Conservation (phyloP, 2,329 filamentous ascomycete genomes). For the Penicillium digitatum region DNA sequence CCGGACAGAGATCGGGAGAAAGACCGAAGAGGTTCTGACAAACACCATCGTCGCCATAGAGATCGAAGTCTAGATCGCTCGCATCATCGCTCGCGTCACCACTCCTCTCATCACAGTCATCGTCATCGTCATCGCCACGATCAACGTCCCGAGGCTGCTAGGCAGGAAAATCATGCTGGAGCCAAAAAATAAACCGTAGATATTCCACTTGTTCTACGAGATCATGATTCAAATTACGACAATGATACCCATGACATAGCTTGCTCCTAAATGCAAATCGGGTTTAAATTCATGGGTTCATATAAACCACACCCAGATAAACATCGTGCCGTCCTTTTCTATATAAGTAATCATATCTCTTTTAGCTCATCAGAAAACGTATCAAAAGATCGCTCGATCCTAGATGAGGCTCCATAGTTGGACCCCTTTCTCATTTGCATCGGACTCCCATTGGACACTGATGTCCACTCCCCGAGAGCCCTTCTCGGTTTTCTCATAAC, state of each 20-base stretch:
- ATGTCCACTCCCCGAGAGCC: slow-evolving; percentile 68
- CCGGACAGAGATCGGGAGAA: slow-evolving; percentile 17
- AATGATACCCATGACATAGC: neutral
- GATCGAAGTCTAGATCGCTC: slow-evolving; percentile 20
- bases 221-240: neutral
- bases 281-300: neutral
- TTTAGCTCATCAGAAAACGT: slow-evolving; percentile 9
- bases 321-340: neutral
- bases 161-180: slow-evolving; percentile 7
- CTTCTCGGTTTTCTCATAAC: slow-evolving; percentile 65
- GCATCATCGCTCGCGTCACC: slow-evolving; percentile 8
- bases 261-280: neutral
- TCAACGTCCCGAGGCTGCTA: slow-evolving; percentile 8
- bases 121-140: slow-evolving; percentile 19
- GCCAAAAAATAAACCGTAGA: neutral
- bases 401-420: slow-evolving; percentile 44
- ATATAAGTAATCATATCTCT: slow-evolving; percentile 10
- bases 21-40: slow-evolving; percentile 20
- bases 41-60: slow-evolving; percentile 17
- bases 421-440: slow-evolving; percentile 39
- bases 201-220: neutral
- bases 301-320: neutral
- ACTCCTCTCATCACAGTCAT: slow-evolving; percentile 17
- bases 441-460: slow-evolving; percentile 57
- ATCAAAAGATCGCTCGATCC: slow-evolving; percentile 9